Evolutionary conservation across 768 basidiomycete genomes (phyloP), one percentile per base, ranked within the genome.

Genomic region (Vishniacozyma victoriae): DNA sequence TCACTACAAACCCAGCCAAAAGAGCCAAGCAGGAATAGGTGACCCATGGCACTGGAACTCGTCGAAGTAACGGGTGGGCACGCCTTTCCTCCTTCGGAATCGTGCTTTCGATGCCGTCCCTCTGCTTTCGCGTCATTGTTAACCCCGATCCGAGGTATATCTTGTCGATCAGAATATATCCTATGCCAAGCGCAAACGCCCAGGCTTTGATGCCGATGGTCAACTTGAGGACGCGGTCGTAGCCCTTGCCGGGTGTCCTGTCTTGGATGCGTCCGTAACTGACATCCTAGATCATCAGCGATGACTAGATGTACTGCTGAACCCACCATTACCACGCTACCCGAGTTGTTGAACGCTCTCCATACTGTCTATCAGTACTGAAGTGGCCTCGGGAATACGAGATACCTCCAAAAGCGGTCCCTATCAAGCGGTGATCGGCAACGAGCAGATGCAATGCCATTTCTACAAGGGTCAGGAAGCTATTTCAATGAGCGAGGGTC

Each of bases 321-420:
- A 38, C 43, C 6, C 1, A 31, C 36, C 33, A 44, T 45, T 24
- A 50, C 24, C 1, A 31, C 25, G 4, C 27, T 33, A 9, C 41
- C 41, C 15, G 25, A 27, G 25, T 53, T 53, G 45, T 53, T 53
- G 40, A 53, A 53, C 4, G 39, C 45, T 25, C 25, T 1, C 26
- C 41, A 42, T 4, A 36, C 37, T 39, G 37, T 11, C n/a, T 15
- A 18, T 39, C 37, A 39, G 20, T 18, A 18, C 37, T 11, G 37
- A 33, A n/a, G 9, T 33, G n/a, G 29, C 18, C 9, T 39, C 18
- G 9, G 14, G 26, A 44, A 22, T 5, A 23, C 31, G 26, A 43
- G 6, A 6, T 15, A 19, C 46, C 22, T 19, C 51, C 44, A 29
- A 46, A 46, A 5, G 38, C 35, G 0, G 46, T 52, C 18, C 51